A percentile compares a stretch with the other conserved stretches of the same genome.
These are phyloP conservation scores for Trichosanthes truncata DNA, from an alignment of 306 rosid genomes.

Conservation along the genomic window DNA sequence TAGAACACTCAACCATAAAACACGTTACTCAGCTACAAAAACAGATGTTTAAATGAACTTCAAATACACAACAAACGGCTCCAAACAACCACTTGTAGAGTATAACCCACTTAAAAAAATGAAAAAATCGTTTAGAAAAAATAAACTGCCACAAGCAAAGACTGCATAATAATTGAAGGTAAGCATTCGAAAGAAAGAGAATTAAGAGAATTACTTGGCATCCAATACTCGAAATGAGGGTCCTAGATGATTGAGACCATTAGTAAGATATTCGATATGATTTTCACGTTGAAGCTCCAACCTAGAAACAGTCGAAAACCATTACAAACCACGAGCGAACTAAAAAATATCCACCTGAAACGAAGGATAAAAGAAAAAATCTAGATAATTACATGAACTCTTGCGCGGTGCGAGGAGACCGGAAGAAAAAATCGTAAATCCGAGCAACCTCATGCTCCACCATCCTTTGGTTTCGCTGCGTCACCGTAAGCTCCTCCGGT, in stretches of 20 bases:
- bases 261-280: constrained; percentile 49
- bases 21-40: background rate
- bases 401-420: constrained; percentile 42
- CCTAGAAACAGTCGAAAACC: constrained; percentile 25
- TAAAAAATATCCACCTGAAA: background rate
- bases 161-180: background rate
- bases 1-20: background rate
- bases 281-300: constrained; percentile 67
- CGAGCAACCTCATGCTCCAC: constrained; percentile 45
- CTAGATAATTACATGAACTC: constrained; percentile 27
- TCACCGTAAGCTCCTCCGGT: constrained; percentile 27
- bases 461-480: constrained; percentile 53
- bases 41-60: background rate
- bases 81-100: background rate
- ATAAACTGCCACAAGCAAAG: background rate
- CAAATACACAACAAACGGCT: background rate
- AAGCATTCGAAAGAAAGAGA: background rate
- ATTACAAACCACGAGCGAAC: background rate
- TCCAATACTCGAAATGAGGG: constrained; percentile 61
- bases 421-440: constrained; percentile 38
- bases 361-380: background rate
- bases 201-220: constrained; percentile 41
- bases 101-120: background rate
- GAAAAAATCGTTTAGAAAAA: background rate
- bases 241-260: constrained; percentile 53